A percentile compares a stretch with the other conserved stretches of the same genome.
phyloP scores from a whole-genome alignment of 352 stramenopile genomes.

The Peronospora destructor region DNA sequence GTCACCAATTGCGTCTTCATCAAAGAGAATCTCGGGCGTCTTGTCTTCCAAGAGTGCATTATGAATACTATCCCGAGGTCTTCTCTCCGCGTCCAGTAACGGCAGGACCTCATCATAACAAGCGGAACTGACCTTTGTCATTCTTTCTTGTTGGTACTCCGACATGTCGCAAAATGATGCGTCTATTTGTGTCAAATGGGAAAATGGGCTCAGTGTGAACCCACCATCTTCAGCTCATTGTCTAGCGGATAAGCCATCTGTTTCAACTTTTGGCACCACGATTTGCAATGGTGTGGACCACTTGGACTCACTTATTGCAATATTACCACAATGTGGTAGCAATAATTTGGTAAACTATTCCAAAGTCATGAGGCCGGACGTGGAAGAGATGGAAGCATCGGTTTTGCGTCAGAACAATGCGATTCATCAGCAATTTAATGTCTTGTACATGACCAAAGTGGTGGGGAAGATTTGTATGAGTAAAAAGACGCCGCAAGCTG shows the following conservation, averaged over 20 bases:
- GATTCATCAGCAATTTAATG: slow-evolving; percentile 28
- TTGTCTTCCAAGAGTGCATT: slow-evolving; percentile 25
- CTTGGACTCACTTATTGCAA: too few relatives aligned
- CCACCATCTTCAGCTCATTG: slow-evolving; percentile 6
- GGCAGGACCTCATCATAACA: slow-evolving; percentile 14
- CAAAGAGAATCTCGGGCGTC: slow-evolving; percentile 29
- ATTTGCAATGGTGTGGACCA: too few relatives aligned
- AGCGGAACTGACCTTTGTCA: background rate
- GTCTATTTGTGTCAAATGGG: slow-evolving; percentile 12
- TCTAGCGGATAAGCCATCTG: too few relatives aligned
- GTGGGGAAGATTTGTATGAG: slow-evolving; percentile 19
- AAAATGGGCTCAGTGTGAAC: slow-evolving; percentile 14
- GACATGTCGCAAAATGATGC: background rate
- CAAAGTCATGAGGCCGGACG: background rate
- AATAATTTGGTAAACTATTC: too few relatives aligned
- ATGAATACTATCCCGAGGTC: slow-evolving; percentile 10
- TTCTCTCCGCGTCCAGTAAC: slow-evolving; percentile 8
- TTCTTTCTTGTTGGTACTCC: background rate
- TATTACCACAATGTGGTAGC: too few relatives aligned
- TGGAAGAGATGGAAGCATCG: background rate
- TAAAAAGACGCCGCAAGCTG: slow-evolving; percentile 22
- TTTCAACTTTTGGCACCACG: background rate
- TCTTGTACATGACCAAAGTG: slow-evolving; percentile 42
- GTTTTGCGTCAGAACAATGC: slow-evolving; percentile 12
- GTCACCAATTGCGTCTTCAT: slow-evolving; percentile 28